Base-by-base conservation (phyloP, 2,329 filamentous ascomycete genomes). In the Blastomyces percursus region DNA sequence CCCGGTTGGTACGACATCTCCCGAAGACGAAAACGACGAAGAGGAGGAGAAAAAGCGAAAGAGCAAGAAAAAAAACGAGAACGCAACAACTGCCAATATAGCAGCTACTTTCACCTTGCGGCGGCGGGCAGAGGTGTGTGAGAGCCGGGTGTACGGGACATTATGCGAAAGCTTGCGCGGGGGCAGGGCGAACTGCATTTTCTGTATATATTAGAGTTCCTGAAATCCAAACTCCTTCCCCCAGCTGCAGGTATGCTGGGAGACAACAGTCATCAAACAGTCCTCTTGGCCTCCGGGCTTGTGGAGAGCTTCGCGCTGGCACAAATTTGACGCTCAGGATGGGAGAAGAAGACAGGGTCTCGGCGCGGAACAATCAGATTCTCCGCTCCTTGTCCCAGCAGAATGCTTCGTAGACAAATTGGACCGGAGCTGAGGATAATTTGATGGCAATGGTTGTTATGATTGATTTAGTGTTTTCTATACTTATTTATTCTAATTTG, bases 141-240 rank as follows among this genome's bases (percentile, higher is more conserved):
- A 72, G 30, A 75, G 71, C 77, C 71, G 85, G 78, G 67, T 81
- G 76, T 90, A 93, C 38, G 87, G 86, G 67, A 86, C 84, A 67
- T 88, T 85, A 72, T 88, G 86, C 67, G 89, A 93, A 71, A 84
- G 86, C 78, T 93, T 96, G 75, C 91, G 88, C 71, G 90, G 85
- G 62, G 91, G 91, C 70, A 95, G 86, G 66, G 92, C 91, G 81
- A 93, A 91, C 75, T 96, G 92, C 91, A 96, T 94, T 69, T 48
- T 63, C 27, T 27, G 21, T 38, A 59, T 60, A 51, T 16, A 7
- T 24, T 11, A 21, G n/a, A 21, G 24, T 27, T 24, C 21, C 11
- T 21, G 32, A 54, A 54, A n/a, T 12, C 27, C n/a, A 24, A 54
- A 30, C 32, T 11, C 27, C 51, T 51, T 30, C 46, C 44, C 56